Evolutionary conservation across 202 grass and related monocot species (phyloP), one percentile per base, ranked within the genome.

Genomic region (Digitaria exilis): DNA sequence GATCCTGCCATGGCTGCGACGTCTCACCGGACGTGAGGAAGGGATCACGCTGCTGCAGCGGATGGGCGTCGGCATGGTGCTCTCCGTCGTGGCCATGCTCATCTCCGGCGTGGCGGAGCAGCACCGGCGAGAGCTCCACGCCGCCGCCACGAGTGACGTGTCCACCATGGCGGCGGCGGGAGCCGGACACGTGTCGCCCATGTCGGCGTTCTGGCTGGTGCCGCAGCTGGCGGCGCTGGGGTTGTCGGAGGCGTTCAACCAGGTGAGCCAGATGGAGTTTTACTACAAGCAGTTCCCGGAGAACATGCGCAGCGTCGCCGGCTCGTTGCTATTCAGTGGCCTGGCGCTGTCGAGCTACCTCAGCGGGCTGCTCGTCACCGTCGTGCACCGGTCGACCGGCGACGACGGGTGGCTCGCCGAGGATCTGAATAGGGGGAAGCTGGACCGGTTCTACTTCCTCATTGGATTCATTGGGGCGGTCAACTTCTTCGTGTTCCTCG

Each of bases 231-330:
- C 83, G 21, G 75, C 71, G 41, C 66, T 97, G 0, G 92, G 95
- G 0, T 1, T 97, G 10, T 85, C 90, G 2, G 95, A 97, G 84
- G 95, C 88, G 2, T 94, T 94, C 66, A 73, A 35, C 22, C 86
- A 31, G 6, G 1, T 84, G 9, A 89, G 95, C 2, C 92, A 89
- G 69, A 77, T 80, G 0, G 93, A 95, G 79, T 88, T 95, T 48
- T 92, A 81, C 88, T 95, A 95, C 79, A 91, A 88, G 67, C 87
- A 95, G 81, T 95, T 92, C 61, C 93, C 88, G 3, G 90, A 95
- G 60, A 88, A 88, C 81, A 95, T 95, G 93, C 75, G 90, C 43
- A 95, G 75, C 54, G 39, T 94, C 5, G 94, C 85, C 0, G 86
- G 92, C n/a, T 87, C 88, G 29, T 28, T 93, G 8, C 41, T 91